Conservation (phyloP, 495 filamentous ascomycete genomes). For the Usnea hakonensis region DNA sequence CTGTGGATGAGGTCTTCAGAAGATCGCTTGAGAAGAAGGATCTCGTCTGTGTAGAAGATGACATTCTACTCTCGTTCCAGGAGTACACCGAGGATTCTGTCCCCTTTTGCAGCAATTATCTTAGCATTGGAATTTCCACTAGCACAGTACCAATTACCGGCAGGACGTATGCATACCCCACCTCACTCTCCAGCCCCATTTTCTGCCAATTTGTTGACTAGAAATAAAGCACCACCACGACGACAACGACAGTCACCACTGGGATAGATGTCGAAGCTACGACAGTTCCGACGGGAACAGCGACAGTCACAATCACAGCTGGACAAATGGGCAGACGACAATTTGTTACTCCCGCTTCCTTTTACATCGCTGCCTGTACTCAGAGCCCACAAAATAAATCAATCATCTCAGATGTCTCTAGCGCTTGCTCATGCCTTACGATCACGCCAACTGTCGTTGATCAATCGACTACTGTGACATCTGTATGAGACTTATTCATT, state of each 20-base stretch:
- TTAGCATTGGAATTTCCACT: slow-evolving; percentile 3
- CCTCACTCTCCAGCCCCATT: too few species aligned
- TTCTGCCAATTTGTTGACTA: slow-evolving; percentile 3
- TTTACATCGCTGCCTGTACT: slow-evolving; percentile 2
- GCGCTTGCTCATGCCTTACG: slow-evolving; percentile 29
- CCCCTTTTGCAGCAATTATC: slow-evolving; percentile 6
- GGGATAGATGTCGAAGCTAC: neutral
- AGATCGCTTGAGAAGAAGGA: slow-evolving; percentile 7
- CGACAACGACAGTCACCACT: slow-evolving; percentile 5
- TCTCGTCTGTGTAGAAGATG: slow-evolving; percentile 9
- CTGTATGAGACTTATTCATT: neutral
- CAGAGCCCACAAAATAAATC: slow-evolving; percentile 5
- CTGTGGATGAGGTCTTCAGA: slow-evolving; percentile 1
- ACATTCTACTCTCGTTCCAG: neutral
- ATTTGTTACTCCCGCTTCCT: slow-evolving; percentile 4
- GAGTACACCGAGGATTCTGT: slow-evolving; percentile 2
- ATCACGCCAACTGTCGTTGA: slow-evolving; percentile 15
- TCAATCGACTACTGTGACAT: slow-evolving; percentile 11
- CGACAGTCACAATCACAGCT: slow-evolving; percentile 1
- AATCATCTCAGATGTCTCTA: slow-evolving; percentile 7
- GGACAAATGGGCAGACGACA: neutral
- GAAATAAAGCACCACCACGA: slow-evolving; percentile 7
- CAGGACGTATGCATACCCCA: slow-evolving; percentile 14
- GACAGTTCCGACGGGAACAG: slow-evolving; percentile 9
- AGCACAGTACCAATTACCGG: slow-evolving; percentile 3